Evolutionary conservation across 257 asterid species (phyloP).

Genomic region (Ilex aquifolium): DNA sequence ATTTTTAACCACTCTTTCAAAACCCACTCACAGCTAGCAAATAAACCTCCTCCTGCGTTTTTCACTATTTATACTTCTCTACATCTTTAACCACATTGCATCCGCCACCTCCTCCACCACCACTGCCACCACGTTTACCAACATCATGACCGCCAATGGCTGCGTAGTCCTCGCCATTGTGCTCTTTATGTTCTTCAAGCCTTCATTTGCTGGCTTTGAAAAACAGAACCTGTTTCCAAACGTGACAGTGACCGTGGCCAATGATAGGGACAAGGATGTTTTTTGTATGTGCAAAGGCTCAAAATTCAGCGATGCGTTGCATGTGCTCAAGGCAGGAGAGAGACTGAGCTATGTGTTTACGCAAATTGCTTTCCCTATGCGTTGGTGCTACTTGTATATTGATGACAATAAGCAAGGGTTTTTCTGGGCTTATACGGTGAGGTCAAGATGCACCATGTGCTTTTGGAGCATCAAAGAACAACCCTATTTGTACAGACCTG

Average conservation of each 20-base stretch:
- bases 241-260: background rate
- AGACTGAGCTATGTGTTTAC: background rate
- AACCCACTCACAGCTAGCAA: no score
- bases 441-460: slow-evolving; percentile 50
- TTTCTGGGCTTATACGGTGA: slow-evolving; percentile 54
- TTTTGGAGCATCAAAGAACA: slow-evolving; percentile 54
- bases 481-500: slow-evolving; percentile 37
- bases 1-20: no score
- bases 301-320: background rate
- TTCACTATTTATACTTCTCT: no score
- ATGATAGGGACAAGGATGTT: background rate
- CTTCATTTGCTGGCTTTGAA: background rate
- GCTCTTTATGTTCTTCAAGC: background rate
- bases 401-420: slow-evolving; percentile 28
- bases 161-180: background rate
- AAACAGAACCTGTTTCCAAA: background rate
- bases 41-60: no score
- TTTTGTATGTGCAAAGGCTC: background rate
- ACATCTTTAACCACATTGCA: background rate
- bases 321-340: background rate
- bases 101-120: background rate
- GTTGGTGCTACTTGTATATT: slow-evolving; percentile 57
- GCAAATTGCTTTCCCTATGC: slow-evolving; percentile 54
- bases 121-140: background rate
- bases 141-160: background rate